A percentile compares a stretch with the other conserved stretches of the same genome.
Evolutionary conservation across 2,329 filamentous ascomycete genomes (phyloP).

Genomic region (Bretziella fagacearum): DNA sequence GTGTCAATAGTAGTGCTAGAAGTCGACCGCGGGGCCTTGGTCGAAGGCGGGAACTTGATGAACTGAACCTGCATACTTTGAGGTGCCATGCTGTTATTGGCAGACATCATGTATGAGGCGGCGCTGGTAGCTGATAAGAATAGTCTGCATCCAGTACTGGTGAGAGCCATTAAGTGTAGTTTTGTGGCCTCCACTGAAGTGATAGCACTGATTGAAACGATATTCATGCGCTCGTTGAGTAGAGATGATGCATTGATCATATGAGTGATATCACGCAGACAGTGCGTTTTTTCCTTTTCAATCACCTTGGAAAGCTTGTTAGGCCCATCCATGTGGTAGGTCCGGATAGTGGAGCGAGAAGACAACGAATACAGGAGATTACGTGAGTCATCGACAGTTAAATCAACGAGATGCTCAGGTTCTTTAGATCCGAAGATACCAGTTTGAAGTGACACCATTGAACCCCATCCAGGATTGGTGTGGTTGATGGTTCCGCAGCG

Average conservation of each 20-base stretch:
- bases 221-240: slow-evolving; percentile 49
- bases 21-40: slow-evolving; percentile 23
- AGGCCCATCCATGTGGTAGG: slow-evolving; percentile 65
- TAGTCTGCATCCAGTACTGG: slow-evolving; percentile 75
- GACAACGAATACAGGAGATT: slow-evolving; percentile 85
- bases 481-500: slow-evolving; percentile 81
- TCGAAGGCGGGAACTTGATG: slow-evolving; percentile 73
- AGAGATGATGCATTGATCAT: slow-evolving; percentile 61
- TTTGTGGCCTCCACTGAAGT: slow-evolving; percentile 62
- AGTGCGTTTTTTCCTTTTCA: slow-evolving; percentile 45
- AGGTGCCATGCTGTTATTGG: slow-evolving; percentile 47
- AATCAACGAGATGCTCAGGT: slow-evolving; percentile 53
- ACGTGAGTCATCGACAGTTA: slow-evolving; percentile 76
- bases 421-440: slow-evolving; percentile 33
- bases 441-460: slow-evolving; percentile 37
- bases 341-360: slow-evolving; percentile 70
- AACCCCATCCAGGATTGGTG: slow-evolving; percentile 54
- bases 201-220: slow-evolving; percentile 77
- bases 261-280: slow-evolving; percentile 61
- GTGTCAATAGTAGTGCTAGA: slow-evolving; percentile 25
- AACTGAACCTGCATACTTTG: slow-evolving; percentile 97
- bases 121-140: slow-evolving; percentile 83
- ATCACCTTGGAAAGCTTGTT: slow-evolving; percentile 46
- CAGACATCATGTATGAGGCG: slow-evolving; percentile 45
- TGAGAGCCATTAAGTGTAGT: slow-evolving; percentile 78